Evolutionary conservation across 495 filamentous ascomycete genomes (phyloP), one percentile per base, ranked within the genome.

Genomic region (Pyrenula aspistea): DNA sequence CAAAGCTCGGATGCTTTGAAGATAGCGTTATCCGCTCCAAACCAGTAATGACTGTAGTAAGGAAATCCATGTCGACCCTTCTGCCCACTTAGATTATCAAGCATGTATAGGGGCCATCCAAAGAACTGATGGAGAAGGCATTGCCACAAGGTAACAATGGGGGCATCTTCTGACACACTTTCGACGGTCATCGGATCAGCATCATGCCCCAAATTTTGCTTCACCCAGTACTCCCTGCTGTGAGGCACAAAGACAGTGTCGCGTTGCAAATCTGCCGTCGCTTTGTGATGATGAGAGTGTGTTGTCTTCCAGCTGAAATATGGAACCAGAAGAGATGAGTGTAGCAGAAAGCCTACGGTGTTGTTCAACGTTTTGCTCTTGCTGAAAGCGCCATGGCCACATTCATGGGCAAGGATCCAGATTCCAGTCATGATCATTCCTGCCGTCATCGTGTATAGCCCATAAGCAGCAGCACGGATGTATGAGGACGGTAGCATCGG

Each of bases 241-340:
- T 64, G 60, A 2, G 77, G 77, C 1, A 80, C 73, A 55, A 73
- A 79, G 25, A 68, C 73, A 56, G 71, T 73, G 56, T 79, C 77
- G 59, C 70, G 69, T 25, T 74, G 66, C 51, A 80, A 68, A 57
- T 80, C 67, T 19, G 70, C 71, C 10, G 76, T 73, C 20, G 66
- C 67, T 49, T 70, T 82, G 72, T 85, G 82, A 65, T 85, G 82
- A 53, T 78, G 79, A 61, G 73, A 70, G 62, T 85, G 82, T 36
- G 77, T 80, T 60, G 82, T 77, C 66, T 83, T 80, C 82, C 82
- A 85, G n/a, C 77, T 81, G 67, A 80, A 83, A 68, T 82, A 85
- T 0, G 82, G 82, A 0, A 82, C 80, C 25, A 81, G 67, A 2
- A 84, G 69, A n/a, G 69, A 61, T 0, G 80, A 83, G 59, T 85